Evolutionary conservation across 192 early-diverging fungal genomes (phyloP), one percentile per base, ranked within the genome.

Genomic region (Powellomyces hirtus): DNA sequence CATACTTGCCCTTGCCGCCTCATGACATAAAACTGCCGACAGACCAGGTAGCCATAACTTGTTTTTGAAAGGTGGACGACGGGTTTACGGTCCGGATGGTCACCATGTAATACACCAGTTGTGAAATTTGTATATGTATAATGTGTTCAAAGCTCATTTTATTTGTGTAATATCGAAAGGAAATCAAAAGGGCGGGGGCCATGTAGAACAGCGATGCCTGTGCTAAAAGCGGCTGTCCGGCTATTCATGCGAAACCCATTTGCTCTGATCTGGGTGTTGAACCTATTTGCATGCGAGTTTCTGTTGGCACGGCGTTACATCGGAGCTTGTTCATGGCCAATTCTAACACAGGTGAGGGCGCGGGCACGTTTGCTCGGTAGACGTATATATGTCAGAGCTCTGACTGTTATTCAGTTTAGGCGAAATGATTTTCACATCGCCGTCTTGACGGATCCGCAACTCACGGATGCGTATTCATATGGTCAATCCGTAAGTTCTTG

Each of bases 401-500:
- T 20, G n/a, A 35, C n/a, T 50, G n/a, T n/a, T n/a, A n/a, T 42
- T 38, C 57, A 65, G 64, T 27, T 11, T 36, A 45, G 38, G 38
- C 35, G 27, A 18, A 27, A 26, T 42, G 73, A 55, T 59, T 45
- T 30, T 33, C 74, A 55, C 36, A 30, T 94, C 20, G 86, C 88
- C 13, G 65, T 98, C 8, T 78, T 98, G 40, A 90, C 91, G 0
- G 96, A 98, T 75, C 94, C 96, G 38, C 96, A 98, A 69, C 84
- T 98, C 40, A 94, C 93, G 37, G 96, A 96, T 72, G 78, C 87
- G 35, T 90, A 89, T 68, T 96, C 94, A 10, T 98, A 98, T 68
- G 72, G 80, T 2, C 88, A 68, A 29, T 42, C 45, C 26, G 79
- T 72, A 59, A n/a, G 62, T 34, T n/a, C n/a, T n/a, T n/a, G n/a